Conservation (phyloP, 2,329 filamentous ascomycete species). For the Xylariaceae sp. region DNA sequence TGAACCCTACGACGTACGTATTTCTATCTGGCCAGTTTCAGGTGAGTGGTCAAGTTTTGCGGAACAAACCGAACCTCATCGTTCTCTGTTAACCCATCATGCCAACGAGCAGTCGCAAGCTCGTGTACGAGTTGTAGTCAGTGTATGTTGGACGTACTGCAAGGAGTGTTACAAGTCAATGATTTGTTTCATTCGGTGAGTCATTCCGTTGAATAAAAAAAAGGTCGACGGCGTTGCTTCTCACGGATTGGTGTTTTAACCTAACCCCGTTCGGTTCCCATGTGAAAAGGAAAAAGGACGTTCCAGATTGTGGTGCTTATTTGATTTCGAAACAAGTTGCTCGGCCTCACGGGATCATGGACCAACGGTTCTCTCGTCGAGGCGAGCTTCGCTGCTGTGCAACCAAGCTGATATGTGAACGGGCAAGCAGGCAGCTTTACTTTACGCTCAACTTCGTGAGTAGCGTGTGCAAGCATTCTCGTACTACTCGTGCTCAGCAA, state of each 20-base stretch:
- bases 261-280: not conserved
- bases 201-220: conserved; percentile 6
- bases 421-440: conserved; percentile 12
- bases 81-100: not conserved
- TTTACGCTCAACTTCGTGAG: not conserved
- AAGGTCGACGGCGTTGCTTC: not conserved
- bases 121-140: conserved; percentile 1
- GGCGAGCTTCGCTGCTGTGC: conserved; percentile 25
- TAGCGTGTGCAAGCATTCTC: conserved; percentile 3
- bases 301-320: not conserved
- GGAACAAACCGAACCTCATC: not conserved
- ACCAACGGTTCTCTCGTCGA: conserved; percentile 24
- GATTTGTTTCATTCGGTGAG: conserved; percentile 16
- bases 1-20: not conserved
- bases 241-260: conserved; percentile 2
- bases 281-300: not conserved
- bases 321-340: conserved; percentile 13
- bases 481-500: conserved; percentile 10
- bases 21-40: not conserved
- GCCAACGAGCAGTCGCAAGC: conserved; percentile 1
- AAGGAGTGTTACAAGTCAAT: conserved; percentile 10
- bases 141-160: conserved; percentile 12
- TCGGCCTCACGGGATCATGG: conserved; percentile 3
- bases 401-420: conserved; percentile 19
- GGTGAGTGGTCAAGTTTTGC: not conserved